Evolutionary conservation across 371 early-diverging fungal genomes (phyloP).

Genomic region (Nosema muscidifuracis): DNA sequence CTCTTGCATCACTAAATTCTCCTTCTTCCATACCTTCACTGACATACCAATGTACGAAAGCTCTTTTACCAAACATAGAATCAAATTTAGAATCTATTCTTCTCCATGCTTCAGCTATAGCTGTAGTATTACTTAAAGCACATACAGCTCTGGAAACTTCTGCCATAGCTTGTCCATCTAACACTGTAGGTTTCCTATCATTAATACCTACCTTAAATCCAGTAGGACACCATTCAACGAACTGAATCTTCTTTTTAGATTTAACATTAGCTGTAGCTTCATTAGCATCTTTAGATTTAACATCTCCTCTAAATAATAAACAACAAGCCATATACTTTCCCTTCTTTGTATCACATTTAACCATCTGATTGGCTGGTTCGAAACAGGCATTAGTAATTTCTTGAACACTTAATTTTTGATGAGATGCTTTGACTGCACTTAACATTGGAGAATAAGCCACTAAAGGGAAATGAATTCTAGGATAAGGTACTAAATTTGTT

Average conservation of each 20-base stretch:
- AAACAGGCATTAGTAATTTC: slow-evolving; percentile 85
- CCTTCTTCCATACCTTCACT: slow-evolving; percentile 84
- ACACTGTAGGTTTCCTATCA: slow-evolving; percentile 74
- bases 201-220: slow-evolving; percentile 94
- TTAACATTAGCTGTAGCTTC: slow-evolving; percentile 75
- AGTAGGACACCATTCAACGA: slow-evolving; percentile 94
- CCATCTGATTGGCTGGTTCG: slow-evolving; percentile 87
- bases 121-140: slow-evolving; percentile 86
- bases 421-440: slow-evolving; percentile 76
- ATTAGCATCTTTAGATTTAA: slow-evolving; percentile 73
- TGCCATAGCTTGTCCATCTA: slow-evolving; percentile 83
- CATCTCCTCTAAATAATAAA: slow-evolving; percentile 82
- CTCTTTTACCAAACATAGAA: slow-evolving; percentile 89
- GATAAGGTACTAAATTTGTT: slow-evolving; percentile 91
- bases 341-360: slow-evolving; percentile 82
- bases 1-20: slow-evolving; percentile 98
- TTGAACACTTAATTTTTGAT: slow-evolving; percentile 77
- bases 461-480: slow-evolving; percentile 82
- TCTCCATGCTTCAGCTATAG: slow-evolving; percentile 87
- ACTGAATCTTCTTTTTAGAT: slow-evolving; percentile 71
- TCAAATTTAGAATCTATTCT: slow-evolving; percentile 86
- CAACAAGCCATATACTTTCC: slow-evolving; percentile 93
- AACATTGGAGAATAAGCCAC: slow-evolving; percentile 85
- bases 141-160: slow-evolving; percentile 82
- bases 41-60: slow-evolving; percentile 96